These are phyloP conservation scores for Pyronema omphalodes DNA, from an alignment of 495 filamentous ascomycete genomes.

Conservation along the genomic window DNA sequence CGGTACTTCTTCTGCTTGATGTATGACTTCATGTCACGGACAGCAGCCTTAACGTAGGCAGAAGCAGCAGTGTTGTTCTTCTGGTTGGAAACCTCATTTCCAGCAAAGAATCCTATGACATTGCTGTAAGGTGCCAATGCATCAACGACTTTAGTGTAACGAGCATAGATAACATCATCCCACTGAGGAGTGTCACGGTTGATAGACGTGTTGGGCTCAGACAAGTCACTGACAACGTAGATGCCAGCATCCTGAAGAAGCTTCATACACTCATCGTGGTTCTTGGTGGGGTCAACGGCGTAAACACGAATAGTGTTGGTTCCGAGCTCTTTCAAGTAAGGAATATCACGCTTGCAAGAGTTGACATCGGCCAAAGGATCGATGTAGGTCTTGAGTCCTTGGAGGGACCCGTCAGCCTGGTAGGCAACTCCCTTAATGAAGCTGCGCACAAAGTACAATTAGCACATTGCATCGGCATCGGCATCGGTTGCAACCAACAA, in stretches of 20 bases:
- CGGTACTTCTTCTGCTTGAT: slow-evolving; percentile 64
- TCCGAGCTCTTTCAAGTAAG: slow-evolving; percentile 51
- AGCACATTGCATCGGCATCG: neutral
- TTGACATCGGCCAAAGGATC: slow-evolving; percentile 55
- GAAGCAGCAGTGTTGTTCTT: slow-evolving; percentile 64
- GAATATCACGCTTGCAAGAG: slow-evolving; percentile 64
- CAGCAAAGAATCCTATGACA: slow-evolving; percentile 86
- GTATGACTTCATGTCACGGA: slow-evolving; percentile 85
- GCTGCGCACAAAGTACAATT: slow-evolving; percentile 21
- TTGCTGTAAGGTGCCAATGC: slow-evolving; percentile 63
- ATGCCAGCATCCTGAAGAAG: slow-evolving; percentile 71
- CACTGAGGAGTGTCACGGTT: slow-evolving; percentile 60
- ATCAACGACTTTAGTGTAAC: slow-evolving; percentile 75
- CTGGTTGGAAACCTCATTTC: slow-evolving; percentile 88
- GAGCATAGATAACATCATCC: slow-evolving; percentile 52
- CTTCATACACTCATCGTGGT: slow-evolving; percentile 76
- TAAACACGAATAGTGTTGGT: slow-evolving; percentile 92
- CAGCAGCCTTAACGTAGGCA: slow-evolving; percentile 89
- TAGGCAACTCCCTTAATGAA: slow-evolving; percentile 82
- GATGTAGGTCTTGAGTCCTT: slow-evolving; percentile 31
- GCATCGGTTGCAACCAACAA: neutral
- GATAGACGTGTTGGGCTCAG: slow-evolving; percentile 62
- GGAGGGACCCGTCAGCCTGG: slow-evolving; percentile 35
- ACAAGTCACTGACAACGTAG: slow-evolving; percentile 82
- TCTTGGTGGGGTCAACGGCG: slow-evolving; percentile 57